Base-by-base conservation (phyloP, 2,329 filamentous ascomycete species). In the Penicillium palitans region DNA sequence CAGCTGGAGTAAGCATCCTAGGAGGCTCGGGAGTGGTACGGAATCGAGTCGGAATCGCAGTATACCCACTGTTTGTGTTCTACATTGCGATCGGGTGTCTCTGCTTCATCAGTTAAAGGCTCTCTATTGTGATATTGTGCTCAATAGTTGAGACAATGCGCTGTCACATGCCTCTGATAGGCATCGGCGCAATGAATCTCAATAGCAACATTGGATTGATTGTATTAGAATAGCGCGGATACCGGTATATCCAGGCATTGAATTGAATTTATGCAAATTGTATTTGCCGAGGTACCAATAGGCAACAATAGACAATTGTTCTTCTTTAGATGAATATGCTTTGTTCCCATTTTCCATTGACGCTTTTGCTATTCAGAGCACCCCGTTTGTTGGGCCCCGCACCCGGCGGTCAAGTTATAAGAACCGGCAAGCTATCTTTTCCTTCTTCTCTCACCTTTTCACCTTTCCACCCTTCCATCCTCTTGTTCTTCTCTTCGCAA, bases 21-120 rank as follows among this genome's bases (percentile, higher is more conserved):
- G 93, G 93, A 33, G 95, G 95, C 42, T 97, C 93, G 58, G 95
- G 95, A 13, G 93, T 99, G 45, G 88, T 99, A 63, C 93, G 93
- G 80, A 97, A 98, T 78, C 84, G 95, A 50, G 93, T 98, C 48
- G 91, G 88, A 25, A 87, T 99, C 71, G 95, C 95, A 19, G 92
- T 99, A 24, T 99, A 96, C 73, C 95, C 95, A 57, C 80, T 99
- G 53, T 90, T 97, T 72, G 89, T 98, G 49, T 99, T 98, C 78
- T 99, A 99, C 76, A 81, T 97, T 58, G 90, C 90, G 35, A 81
- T 99, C 66, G 93, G 93, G 53, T 97, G 92, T 74, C 84, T 99
- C 60, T 99, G 95, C 82, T 97, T 98, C 76, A 96, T 99, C 74
- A 97, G 92, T 79, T 96, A 85, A 85, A 74, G 58, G 58, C 29